phyloP scores from a whole-genome alignment of 31 red algal genomes.

The Odonthalia washingtoniensis region DNA sequence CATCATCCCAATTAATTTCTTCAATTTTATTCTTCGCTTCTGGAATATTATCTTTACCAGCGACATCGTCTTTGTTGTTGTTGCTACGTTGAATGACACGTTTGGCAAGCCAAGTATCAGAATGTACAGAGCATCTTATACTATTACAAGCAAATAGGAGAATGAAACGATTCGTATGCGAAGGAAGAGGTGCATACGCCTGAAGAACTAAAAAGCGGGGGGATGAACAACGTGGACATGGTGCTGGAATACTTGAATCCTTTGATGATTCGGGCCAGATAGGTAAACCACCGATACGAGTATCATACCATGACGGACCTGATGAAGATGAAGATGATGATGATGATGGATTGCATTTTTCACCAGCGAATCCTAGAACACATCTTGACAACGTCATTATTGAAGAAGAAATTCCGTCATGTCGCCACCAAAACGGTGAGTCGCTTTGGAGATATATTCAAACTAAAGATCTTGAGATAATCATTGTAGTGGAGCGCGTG shows the following conservation, averaged over 20 bases:
- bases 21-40: background rate
- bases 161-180: slow-evolving; percentile 46
- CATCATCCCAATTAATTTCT: background rate
- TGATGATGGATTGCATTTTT: slow-evolving; percentile 19
- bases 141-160: slow-evolving; percentile 68
- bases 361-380: slow-evolving; percentile 32
- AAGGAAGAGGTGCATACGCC: slow-evolving; percentile 56
- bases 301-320: slow-evolving; percentile 58
- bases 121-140: slow-evolving; percentile 48
- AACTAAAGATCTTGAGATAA: slow-evolving; percentile 31
- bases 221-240: slow-evolving; percentile 41
- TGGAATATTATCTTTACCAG: background rate
- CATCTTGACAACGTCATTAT: slow-evolving; percentile 31
- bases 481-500: too few species aligned
- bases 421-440: too few species aligned
- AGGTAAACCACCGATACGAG: slow-evolving; percentile 57
- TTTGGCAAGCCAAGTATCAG: slow-evolving; percentile 40
- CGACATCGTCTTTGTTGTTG: background rate
- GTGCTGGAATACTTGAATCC: background rate
- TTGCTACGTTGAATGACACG: slow-evolving; percentile 39
- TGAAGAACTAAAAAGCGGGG: slow-evolving; percentile 51
- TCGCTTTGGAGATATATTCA: too few species aligned
- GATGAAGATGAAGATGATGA: too few species aligned
- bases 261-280: slow-evolving; percentile 32
- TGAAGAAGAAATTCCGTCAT: too few species aligned